Conservation (phyloP, 2,329 filamentous ascomycete species). For the Plenodomus tracheiphilus region DNA sequence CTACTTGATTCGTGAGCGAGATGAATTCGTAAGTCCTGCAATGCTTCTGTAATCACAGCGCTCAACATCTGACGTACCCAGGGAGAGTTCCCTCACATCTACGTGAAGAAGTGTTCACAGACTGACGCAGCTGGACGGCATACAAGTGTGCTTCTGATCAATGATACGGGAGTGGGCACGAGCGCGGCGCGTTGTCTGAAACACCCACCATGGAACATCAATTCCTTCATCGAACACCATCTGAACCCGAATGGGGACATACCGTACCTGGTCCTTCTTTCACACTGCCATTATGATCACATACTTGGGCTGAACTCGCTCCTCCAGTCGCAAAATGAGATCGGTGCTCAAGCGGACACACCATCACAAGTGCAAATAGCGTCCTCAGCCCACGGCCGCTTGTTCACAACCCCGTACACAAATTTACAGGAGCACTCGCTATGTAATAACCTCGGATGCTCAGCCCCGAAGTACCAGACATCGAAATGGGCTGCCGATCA, state of each 20-base stretch:
- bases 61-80: neutral
- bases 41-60: neutral
- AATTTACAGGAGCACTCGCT: neutral
- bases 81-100: neutral
- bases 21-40: conserved; percentile 8
- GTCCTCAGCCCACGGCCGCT: neutral
- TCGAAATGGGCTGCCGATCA: neutral
- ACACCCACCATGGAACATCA: conserved; percentile 6
- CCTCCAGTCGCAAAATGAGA: neutral
- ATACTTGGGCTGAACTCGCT: conserved; percentile 11
- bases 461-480: neutral
- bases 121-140: neutral
- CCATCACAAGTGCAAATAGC: neutral
- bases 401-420: neutral
- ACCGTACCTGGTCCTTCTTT: conserved; percentile 14
- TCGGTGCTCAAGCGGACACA: too few species aligned
- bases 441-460: neutral
- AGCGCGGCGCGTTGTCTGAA: neutral
- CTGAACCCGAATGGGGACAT: conserved; percentile 5
- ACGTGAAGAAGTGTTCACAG: conserved; percentile 10
- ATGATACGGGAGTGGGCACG: conserved; percentile 8
- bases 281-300: conserved; percentile 17
- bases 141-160: conserved; percentile 5
- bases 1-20: conserved; percentile 11
- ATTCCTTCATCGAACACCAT: conserved; percentile 13